phyloP scores from a whole-genome alignment of 2,329 filamentous ascomycete genomes.

The Aspergillus sp. region DNA sequence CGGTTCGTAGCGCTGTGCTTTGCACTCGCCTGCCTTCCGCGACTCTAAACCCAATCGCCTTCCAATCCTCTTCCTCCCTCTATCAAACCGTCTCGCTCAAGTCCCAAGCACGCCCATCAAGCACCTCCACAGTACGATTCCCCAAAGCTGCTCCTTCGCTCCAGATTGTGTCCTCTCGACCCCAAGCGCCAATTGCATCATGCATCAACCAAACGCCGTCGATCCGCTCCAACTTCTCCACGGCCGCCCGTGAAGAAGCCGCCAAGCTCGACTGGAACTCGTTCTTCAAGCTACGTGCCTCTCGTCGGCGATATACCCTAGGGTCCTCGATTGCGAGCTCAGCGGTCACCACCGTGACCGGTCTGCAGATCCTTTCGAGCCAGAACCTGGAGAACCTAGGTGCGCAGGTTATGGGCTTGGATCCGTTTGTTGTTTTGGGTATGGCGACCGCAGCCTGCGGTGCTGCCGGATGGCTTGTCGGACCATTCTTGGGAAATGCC shows the following conservation, averaged over 20 bases:
- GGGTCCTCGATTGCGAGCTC: slow-evolving; percentile 70
- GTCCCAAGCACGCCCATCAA: slow-evolving; percentile 25
- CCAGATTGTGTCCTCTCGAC: slow-evolving; percentile 13
- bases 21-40: slow-evolving; percentile 27
- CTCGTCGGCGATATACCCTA: slow-evolving; percentile 79
- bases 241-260: slow-evolving; percentile 30
- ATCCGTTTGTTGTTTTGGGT: slow-evolving; percentile 83
- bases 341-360: slow-evolving; percentile 57
- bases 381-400: slow-evolving; percentile 66
- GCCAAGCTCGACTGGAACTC: slow-evolving; percentile 77
- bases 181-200: slow-evolving; percentile 11
- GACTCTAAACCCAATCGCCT: slow-evolving; percentile 24
- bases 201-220: slow-evolving; percentile 10
- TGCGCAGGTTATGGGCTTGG: slow-evolving; percentile 74
- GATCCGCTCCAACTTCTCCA: slow-evolving; percentile 32
- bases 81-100: slow-evolving; percentile 24
- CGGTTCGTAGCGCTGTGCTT: slow-evolving; percentile 35
- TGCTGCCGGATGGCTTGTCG: slow-evolving; percentile 83
- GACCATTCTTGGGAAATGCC: slow-evolving; percentile 76
- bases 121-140: slow-evolving; percentile 23
- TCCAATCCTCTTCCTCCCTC: slow-evolving; percentile 19
- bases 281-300: slow-evolving; percentile 87
- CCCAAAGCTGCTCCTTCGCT: slow-evolving; percentile 14
- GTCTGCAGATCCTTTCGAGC: slow-evolving; percentile 60
- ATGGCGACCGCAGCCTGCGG: slow-evolving; percentile 74